phyloP scores from a whole-genome alignment of 345 rosid genomes.

The Dimocarpus longan region DNA sequence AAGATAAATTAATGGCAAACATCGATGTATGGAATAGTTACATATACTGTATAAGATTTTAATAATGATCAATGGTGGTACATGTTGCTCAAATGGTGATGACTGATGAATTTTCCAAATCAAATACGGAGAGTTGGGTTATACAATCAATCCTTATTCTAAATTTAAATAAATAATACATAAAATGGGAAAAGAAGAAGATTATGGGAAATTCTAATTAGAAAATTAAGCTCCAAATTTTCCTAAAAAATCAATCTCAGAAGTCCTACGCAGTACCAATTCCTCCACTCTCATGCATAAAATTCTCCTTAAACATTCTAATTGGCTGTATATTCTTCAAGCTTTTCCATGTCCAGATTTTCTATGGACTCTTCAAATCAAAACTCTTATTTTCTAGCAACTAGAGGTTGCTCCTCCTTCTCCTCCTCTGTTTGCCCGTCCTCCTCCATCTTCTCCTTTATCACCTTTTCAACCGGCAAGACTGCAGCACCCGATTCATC shows the following conservation, averaged over 20 bases:
- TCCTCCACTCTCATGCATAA: not conserved
- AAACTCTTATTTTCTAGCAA: not conserved
- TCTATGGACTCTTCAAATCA: constrained; percentile 23
- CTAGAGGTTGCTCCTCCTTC: not conserved
- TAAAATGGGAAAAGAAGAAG: too few relatives aligned
- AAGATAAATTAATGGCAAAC: too few relatives aligned
- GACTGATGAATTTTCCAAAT: too few relatives aligned
- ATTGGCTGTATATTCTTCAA: not conserved
- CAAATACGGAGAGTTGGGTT: too few relatives aligned
- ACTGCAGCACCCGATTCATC: not conserved
- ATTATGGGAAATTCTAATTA: too few relatives aligned
- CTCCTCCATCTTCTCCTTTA: not conserved
- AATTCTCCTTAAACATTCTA: not conserved
- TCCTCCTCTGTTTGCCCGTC: too few relatives aligned
- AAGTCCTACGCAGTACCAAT: not conserved
- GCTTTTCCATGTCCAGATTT: not conserved
- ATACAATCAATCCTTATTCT: too few relatives aligned
- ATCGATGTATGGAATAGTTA: too few relatives aligned
- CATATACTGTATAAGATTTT: too few relatives aligned
- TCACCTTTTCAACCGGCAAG: not conserved
- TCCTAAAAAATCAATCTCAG: constrained; percentile 1
- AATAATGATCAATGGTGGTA: too few relatives aligned
- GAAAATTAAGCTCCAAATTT: not conserved
- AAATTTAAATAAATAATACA: too few relatives aligned
- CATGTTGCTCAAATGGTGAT: too few relatives aligned